Evolutionary conservation across 768 basidiomycete genomes (phyloP).

Genomic region (Tubosaeta sp.): DNA sequence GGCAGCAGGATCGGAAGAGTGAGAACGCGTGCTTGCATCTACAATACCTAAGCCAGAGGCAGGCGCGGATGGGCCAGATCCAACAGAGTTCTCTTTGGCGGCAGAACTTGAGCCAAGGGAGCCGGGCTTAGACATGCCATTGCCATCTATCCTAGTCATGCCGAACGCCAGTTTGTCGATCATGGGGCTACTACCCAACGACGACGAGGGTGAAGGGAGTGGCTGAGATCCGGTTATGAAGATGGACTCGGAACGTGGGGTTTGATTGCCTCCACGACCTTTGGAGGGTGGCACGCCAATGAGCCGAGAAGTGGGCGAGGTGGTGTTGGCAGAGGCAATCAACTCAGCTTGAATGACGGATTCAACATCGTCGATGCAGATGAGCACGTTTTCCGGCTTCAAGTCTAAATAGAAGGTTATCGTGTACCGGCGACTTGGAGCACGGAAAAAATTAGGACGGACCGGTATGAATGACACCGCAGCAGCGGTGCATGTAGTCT

Average conservation of each 20-base stretch:
- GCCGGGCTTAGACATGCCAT: slow-evolving; percentile 33
- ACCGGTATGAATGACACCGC: slow-evolving; percentile 96
- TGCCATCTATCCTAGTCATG: slow-evolving; percentile 83
- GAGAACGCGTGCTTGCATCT: slow-evolving; percentile 14
- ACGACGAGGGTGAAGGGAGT: slow-evolving; percentile 79
- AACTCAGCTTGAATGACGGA: slow-evolving; percentile 84
- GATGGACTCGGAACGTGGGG: slow-evolving; percentile 75
- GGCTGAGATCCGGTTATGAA: slow-evolving; percentile 94
- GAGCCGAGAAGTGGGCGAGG: slow-evolving; percentile 52
- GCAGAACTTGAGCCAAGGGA: slow-evolving; percentile 26
- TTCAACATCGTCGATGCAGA: slow-evolving; percentile 96
- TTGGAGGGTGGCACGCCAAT: slow-evolving; percentile 92
- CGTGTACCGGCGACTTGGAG: neutral
- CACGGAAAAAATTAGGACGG: slow-evolving; percentile 14
- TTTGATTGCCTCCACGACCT: slow-evolving; percentile 94
- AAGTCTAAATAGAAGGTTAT: slow-evolving; percentile 52
- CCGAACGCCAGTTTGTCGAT: slow-evolving; percentile 88
- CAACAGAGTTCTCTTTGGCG: slow-evolving; percentile 21
- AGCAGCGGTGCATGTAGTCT: slow-evolving; percentile 97
- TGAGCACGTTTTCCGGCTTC: slow-evolving; percentile 97
- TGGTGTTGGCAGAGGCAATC: slow-evolving; percentile 36
- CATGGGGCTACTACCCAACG: slow-evolving; percentile 63
- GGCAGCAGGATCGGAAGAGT: slow-evolving; percentile 42
- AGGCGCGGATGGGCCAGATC: slow-evolving; percentile 16
- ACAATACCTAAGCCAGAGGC: slow-evolving; percentile 2